Evolutionary conservation across 139 green algal species (phyloP), one percentile per base, ranked within the genome.

Genomic region (Picochlorum sp.): DNA sequence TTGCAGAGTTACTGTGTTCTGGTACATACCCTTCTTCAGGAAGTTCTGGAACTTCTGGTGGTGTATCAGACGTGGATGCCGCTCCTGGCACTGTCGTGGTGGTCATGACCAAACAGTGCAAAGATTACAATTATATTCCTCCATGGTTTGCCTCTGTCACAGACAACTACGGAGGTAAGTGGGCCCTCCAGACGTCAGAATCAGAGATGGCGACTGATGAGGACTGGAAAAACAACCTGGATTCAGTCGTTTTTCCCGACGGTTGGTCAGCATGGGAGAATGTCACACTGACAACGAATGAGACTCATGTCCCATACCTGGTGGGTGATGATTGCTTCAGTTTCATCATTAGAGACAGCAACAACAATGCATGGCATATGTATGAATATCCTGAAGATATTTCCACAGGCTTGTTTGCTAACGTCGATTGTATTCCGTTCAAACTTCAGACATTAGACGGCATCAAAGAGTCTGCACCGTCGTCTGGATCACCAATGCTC

Each of bases 251-350:
- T 0, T 52, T 52, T 3, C 47, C 47, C 2, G 47, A 52, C 15
- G 47, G 47, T n/a, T 52, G 47, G 47, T 52, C 47, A 21, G 47
- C 47, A 52, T 52, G 47, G 47, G 47, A 52, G 47, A 52, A 52
- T 3, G 47, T 52, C 0, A 52, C 47, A 13, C 15, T 52, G 9
- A 52, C 47, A 52, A 52, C 47, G 13, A 52, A 52, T 52, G 10
- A 52, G 47, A 52, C 47, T n/a, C 47, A 52, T 20, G 47, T 52
- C 13, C 47, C 47, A 10, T 52, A 52, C 15, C 15, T 52, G 47
- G 8, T 52, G 15, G 47, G 47, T n/a, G 47, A 52, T 52, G 47
- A 52, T 13, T 52, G 47, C 47, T 52, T 52, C 47, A 52, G 47
- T 13, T 52, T 52, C 18, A 52, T 52, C 47, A 52, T 52, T 0